These are phyloP conservation scores for Pseudogymnoascus sp. DNA, from an alignment of 2,329 filamentous ascomycete genomes.

Conservation along the genomic window DNA sequence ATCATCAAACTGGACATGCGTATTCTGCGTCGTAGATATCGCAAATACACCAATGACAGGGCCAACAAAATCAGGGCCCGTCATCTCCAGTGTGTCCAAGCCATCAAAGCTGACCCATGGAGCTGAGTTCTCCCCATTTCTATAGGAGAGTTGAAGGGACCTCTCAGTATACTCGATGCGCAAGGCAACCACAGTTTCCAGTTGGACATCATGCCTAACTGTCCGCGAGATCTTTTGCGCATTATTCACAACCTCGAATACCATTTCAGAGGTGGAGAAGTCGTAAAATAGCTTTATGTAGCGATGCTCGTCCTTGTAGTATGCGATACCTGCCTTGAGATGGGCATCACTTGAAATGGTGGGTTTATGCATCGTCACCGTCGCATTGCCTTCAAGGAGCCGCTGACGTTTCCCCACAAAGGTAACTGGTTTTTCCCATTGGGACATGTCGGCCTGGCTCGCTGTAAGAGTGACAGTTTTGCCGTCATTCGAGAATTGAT, in stretches of 20 bases:
- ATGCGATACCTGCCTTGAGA: slow-evolving; percentile 18
- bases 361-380: slow-evolving; percentile 11
- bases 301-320: slow-evolving; percentile 24
- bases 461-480: slow-evolving; percentile 18
- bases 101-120: slow-evolving; percentile 15
- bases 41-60: slow-evolving; percentile 29
- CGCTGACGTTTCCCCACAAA: slow-evolving; percentile 27
- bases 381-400: slow-evolving; percentile 15
- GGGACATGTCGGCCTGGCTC: slow-evolving; percentile 16
- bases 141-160: slow-evolving; percentile 6
- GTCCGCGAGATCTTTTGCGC: slow-evolving; percentile 12
- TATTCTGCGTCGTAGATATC: neutral
- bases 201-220: neutral
- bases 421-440: slow-evolving; percentile 18
- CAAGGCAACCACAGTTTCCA: slow-evolving; percentile 1
- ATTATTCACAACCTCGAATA: slow-evolving; percentile 17
- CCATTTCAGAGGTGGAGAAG: slow-evolving; percentile 12
- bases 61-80: slow-evolving; percentile 29
- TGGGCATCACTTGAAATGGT: neutral
- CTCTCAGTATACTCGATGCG: slow-evolving; percentile 3
- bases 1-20: slow-evolving; percentile 11
- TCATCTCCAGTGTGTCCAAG: slow-evolving; percentile 27
- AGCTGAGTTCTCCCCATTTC: neutral
- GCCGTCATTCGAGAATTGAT: slow-evolving; percentile 16
- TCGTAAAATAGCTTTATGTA: slow-evolving; percentile 20